Evolutionary conservation across 2,329 filamentous ascomycete genomes (phyloP), one percentile per base, ranked within the genome.

Genomic region (Exserohilum turcica): DNA sequence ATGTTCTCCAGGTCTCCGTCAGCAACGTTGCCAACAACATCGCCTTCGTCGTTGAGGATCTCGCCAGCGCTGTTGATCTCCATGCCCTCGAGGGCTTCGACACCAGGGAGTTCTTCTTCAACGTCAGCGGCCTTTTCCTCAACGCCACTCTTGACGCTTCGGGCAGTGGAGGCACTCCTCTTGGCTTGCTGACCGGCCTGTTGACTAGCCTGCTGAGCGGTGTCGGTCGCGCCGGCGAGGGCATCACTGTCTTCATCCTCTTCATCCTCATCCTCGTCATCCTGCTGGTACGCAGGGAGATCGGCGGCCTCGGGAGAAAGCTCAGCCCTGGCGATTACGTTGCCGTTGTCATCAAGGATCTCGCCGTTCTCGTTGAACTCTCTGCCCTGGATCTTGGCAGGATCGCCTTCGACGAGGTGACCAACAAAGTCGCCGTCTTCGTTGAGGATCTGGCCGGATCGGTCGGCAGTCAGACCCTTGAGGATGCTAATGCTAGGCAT

Each of bases 281-380:
- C 40, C n/a, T 64, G 59, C 10, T 65, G 66, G 4, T 70, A 72
- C 1, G 63, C 71, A n/a, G 74, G 64, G 6, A 75, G 67, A 35
- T 77, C 70, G 51, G 73, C 74, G 13, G 72, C 74, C 48, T 81
- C 79, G 6, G 77, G 74, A 63, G 80, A 78, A 36, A 82, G 73
- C 47, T 80, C 76, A 3, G 82, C 80, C 48, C 78, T 77, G 48
- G 81, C 82, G 46, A 84, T 73, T 43, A 83, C 77, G 42, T 82
- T 79, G 48, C 82, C 82, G 3, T 80, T 75, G 3, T 82, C 76
- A 54, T 83, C 79, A n/a, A 83, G 67, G 54, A 84, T 82, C 61
- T 83, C 80, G 45, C 82, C 82, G 21, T 81, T 74, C 55, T 80
- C 77, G 61, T 83, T 82, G 57, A 81, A 77, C 38, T 76, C 77